Evolutionary conservation across 495 filamentous ascomycete genomes (phyloP), one percentile per base, ranked within the genome.

Genomic region (Filosporella fistucella): DNA sequence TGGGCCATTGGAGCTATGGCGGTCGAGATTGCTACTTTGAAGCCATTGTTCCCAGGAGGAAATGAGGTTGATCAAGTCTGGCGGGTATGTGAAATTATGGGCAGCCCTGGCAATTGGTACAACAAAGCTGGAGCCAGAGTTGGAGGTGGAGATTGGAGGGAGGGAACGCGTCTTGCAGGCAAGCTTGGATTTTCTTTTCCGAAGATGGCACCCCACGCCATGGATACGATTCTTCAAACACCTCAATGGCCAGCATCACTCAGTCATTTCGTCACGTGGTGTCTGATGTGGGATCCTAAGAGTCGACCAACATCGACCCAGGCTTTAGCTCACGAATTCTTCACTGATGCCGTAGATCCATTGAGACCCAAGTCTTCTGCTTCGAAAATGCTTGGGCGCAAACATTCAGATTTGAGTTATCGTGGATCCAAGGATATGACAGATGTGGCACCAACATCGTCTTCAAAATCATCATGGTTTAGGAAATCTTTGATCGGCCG

Each of bases 1-100:
- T 99, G 94, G 94, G 94, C 85, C 10, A 76, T 99, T 34, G 94
- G 94, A 61, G 94, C 94, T n/a, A 99, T 99, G 94, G 93, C 94
- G 6, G 94, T 99, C 2, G 94, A 99, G 63, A 87, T 99, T 56
- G 94, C 94, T 10, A 99, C 94, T 1, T 64, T 99, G 45, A 99
- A 97, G 70, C 94, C 94, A 5, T 68, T 99, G 9, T 99, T 99
- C 69, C 94, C 94, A 2, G 94, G 94, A 56, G 88, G 88, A 47
- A 99, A 99, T 59, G 94, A 99, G 65, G 94, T 99, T 3, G 94
- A 97, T 58, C 94, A 99, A 67, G 91, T 99, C 9, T 99, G 94
- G 94, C 83, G 94, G 54, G 86, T 99, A 1, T 99, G 94, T 61
- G 94, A 99, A 64, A 95, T 99, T 48, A 99, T 99, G 94, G 94